These are phyloP conservation scores for Fusarium oligoseptatum DNA, from an alignment of 2,329 filamentous ascomycete species.

Conservation along the genomic window DNA sequence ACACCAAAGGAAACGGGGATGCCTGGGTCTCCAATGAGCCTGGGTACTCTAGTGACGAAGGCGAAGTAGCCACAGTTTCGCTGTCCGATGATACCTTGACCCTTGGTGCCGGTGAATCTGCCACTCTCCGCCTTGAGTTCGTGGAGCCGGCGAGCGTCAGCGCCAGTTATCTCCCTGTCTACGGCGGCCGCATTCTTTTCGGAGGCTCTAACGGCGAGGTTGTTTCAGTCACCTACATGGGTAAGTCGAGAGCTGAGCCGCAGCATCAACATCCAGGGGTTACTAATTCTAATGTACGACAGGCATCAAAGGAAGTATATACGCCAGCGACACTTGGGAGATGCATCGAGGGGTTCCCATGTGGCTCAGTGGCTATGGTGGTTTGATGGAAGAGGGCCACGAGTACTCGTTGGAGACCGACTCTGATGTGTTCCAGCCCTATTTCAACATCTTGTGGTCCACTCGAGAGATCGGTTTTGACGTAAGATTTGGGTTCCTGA, in stretches of 20 bases:
- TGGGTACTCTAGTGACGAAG: neutral
- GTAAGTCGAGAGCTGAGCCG: neutral
- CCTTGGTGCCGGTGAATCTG: neutral
- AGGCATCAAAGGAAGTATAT: constrained; percentile 21
- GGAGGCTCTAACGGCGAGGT: constrained; percentile 9
- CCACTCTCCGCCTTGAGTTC: neutral
- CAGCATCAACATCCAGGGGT: neutral
- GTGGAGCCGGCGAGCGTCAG: neutral
- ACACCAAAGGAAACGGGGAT: neutral
- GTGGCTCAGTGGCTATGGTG: constrained; percentile 6
- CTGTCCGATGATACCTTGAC: neutral
- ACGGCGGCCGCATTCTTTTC: constrained; percentile 10
- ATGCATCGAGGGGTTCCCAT: constrained; percentile 9
- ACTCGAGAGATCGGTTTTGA: constrained; percentile 16
- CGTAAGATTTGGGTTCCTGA: neutral
- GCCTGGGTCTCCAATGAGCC: constrained; percentile 1
- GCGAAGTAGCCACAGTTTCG: neutral
- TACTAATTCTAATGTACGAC: neutral
- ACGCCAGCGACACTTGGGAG: constrained; percentile 11
- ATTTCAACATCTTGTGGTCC: constrained; percentile 16
- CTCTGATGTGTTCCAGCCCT: neutral
- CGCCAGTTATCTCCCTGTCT: constrained; percentile 7
- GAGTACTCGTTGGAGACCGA: neutral
- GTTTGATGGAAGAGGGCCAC: constrained; percentile 6
- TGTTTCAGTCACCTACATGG: constrained; percentile 16